Percentiles rank a stretch among this genome's conserved stretches.
Conservation (phyloP, 345 rosid genomes). For the Barbarea vulgaris region DNA sequence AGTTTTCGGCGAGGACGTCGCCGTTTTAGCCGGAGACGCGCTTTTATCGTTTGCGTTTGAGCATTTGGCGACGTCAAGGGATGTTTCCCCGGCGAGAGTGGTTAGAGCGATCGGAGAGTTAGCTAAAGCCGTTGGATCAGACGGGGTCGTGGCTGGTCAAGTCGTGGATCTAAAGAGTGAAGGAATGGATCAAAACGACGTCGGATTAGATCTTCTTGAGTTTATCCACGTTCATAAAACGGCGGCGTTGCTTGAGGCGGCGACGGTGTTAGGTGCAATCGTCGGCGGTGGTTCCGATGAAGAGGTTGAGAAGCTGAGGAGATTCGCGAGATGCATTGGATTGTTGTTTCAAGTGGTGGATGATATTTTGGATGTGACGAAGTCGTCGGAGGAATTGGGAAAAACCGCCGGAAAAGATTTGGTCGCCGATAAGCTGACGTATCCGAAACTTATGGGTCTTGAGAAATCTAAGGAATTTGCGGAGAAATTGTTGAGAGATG, state of each 20-base stretch:
- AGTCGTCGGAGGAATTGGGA: conserved; percentile 72
- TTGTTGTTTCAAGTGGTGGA: conserved; percentile 70
- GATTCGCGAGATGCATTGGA: conserved; percentile 68
- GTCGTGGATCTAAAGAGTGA: conserved; percentile 53
- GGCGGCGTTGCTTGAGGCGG: conserved; percentile 65
- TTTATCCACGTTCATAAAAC: conserved; percentile 84
- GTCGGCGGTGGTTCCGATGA: conserved; percentile 69
- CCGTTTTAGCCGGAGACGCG: conserved; percentile 84
- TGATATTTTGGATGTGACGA: conserved; percentile 66
- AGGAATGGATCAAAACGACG: conserved; percentile 44
- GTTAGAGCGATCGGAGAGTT: conserved; percentile 51
- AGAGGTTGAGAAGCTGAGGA: conserved; percentile 73
- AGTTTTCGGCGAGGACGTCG: conserved; percentile 75
- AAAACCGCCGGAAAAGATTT: conserved; percentile 90
- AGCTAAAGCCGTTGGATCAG: conserved; percentile 50
- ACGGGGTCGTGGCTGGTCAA: conserved; percentile 63
- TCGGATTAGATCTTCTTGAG: conserved; percentile 64
- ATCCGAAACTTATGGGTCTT: conserved; percentile 75
- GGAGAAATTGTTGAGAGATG: conserved; percentile 56
- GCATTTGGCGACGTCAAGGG: conserved; percentile 45
- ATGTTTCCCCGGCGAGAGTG: conserved; percentile 44
- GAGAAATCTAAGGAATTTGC: conserved; percentile 69
- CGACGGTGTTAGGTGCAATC: conserved; percentile 78
- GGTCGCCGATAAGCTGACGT: conserved; percentile 71
- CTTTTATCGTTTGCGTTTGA: conserved; percentile 75